Evolutionary conservation across 768 basidiomycete species (phyloP), one percentile per base, ranked within the genome.

Genomic region (Rubroboletus pulcherrimus): DNA sequence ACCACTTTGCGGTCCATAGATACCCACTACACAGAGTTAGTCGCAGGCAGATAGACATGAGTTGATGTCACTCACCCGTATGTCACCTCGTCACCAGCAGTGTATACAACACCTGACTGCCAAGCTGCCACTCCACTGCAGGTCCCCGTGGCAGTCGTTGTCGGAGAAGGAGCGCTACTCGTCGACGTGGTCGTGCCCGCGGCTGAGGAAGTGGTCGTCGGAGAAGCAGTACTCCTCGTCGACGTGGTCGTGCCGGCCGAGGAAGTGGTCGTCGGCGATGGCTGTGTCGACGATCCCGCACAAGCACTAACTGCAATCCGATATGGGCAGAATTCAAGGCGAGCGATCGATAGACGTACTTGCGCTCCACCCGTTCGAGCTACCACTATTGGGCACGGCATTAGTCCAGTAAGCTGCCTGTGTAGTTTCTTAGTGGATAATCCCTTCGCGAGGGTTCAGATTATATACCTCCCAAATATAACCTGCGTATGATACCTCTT

Each of bases 331-430:
- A 35, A 34, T 39, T 51, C 46, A 42, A 44, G 15, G 15, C 35
- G 30, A 46, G 37, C 9, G 4, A 26, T 39, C 35, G 12, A 44
- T 44, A 29, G 8, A 72, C 81, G 57, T 67, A 87, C 86, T 79
- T 30, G 85, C 78, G 56, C 80, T 80, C 85, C 83, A 87, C 42
- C 85, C 84, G n/a, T 76, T 74, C 63, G 75, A 82, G 12, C 66
- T n/a, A 39, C 79, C 70, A 59, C 77, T 77, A 49, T 63, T 73
- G 33, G 85, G 85, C 30, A 74, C 73, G 17, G 71, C 63, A 6
- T 75, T 72, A 17, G 87, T 75, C 62, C 71, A 86, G 74, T 77
- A 87, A 60, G 86, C 86, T 14, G 85, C 82, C 84, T 87, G 55
- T 12, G 12, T 24, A 14, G 4, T 15, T 37, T n/a, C 38, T 58